Evolutionary conservation across 257 asterid species (phyloP), one percentile per base, ranked within the genome.

Genomic region (Nicotiana attenuata): DNA sequence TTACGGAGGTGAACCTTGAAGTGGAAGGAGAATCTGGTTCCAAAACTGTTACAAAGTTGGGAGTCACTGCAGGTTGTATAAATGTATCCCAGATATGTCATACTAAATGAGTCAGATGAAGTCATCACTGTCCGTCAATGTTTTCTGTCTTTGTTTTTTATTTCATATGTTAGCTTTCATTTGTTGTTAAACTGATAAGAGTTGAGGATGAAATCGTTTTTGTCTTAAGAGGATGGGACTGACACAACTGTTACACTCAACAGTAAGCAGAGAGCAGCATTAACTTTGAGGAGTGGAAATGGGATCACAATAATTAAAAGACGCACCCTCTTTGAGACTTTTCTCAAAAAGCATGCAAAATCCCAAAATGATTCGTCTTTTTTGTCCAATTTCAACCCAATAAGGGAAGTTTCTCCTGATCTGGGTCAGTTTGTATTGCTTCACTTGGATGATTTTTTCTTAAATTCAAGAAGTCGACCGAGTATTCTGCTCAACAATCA

Each of bases 391-490:
- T 96, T 87, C 92, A 90, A 80, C 92, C 89, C 78, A 84, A 84
- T 83, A 93, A 82, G 89, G 82, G 87, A 28, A 85, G 88, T 85
- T 83, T 82, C 81, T 80, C 90, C 83, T 93, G 98, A 97, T 95
- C 99, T 26, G 99, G 99, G 80, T 98, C 98, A 80, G 90, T 94
- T 60, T 92, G 98, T 81, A 89, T 92, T 81, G 94, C 99, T 80
- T 96, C 99, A 65, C 89, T 96, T 80, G 98, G 99, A 67, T 93
- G 92, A 7, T 96, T 96, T 87, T 96, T 92, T 83, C 88, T 96
- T 89, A 96, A 90, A 86, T 92, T 94, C 85, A 90, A 90, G 82
- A 86, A 85, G 82, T 87, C 91, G 71, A 84, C 67, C 77, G 89
- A 86, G 81, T 81, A 69, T 65, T 81, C 87, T 82, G 92, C 67